Conservation (phyloP, 1,284 basidiomycete species). For the Ceratobasidium sp. region DNA sequence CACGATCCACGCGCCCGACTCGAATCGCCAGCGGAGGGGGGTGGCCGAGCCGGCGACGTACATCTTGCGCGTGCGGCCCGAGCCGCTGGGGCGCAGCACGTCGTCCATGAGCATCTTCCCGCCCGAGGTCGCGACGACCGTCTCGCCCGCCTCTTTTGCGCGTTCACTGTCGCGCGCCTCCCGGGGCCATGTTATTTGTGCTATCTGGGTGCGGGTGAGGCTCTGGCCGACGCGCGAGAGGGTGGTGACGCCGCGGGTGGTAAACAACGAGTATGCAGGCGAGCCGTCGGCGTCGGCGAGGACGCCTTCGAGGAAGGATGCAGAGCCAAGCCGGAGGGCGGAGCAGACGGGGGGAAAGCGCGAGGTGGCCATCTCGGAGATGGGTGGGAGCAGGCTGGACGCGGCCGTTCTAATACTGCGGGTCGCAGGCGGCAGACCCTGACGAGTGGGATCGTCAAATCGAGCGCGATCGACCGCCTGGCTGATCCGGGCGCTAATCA, state of each 20-base stretch:
- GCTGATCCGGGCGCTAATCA: constrained; percentile 27
- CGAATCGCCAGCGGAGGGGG: constrained; percentile 23
- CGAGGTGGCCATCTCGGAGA: constrained; percentile 15
- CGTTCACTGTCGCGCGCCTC: constrained; percentile 27
- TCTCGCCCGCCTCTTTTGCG: constrained; percentile 37
- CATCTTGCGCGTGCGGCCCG: constrained; percentile 37
- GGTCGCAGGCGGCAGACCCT: constrained; percentile 10
- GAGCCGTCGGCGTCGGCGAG: constrained; percentile 23
- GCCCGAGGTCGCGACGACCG: constrained; percentile 23
- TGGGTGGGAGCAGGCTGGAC: neutral
- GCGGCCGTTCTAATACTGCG: constrained; percentile 4
- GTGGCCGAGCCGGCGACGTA: constrained; percentile 22
- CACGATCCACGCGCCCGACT: constrained; percentile 22
- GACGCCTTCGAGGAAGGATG: constrained; percentile 41
- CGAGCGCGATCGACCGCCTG: constrained; percentile 9
- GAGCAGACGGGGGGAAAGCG: constrained; percentile 25
- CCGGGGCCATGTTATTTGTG: constrained; percentile 28
- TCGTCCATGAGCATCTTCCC: constrained; percentile 43
- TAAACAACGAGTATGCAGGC: constrained; percentile 36
- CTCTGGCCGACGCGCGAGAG: constrained; percentile 38
- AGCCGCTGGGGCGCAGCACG: constrained; percentile 31
- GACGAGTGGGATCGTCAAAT: constrained; percentile 13
- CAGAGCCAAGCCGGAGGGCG: constrained; percentile 30
- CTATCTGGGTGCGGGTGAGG: constrained; percentile 30
- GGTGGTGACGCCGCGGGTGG: constrained; percentile 40